Conservation (phyloP, 495 filamentous ascomycete species). For the Penicillium manginii region DNA sequence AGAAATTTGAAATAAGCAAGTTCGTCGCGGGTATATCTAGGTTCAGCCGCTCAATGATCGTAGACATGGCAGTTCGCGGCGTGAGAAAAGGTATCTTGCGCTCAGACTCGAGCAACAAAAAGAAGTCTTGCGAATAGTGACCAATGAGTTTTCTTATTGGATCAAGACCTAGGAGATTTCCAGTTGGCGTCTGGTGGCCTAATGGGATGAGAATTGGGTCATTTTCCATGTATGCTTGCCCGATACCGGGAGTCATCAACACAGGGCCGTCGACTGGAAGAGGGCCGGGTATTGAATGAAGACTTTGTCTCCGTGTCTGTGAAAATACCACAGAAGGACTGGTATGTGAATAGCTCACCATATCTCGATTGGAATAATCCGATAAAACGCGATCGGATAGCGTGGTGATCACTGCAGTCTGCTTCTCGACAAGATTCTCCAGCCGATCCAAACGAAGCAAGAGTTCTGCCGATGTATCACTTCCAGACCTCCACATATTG, state of each 20-base stretch:
- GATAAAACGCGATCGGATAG: slow-evolving; percentile 13
- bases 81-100: slow-evolving; percentile 12
- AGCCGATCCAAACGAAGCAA: slow-evolving; percentile 12
- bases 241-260: neutral
- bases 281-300: neutral
- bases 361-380: neutral
- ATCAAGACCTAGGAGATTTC: slow-evolving; percentile 18
- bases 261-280: neutral
- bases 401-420: slow-evolving; percentile 10
- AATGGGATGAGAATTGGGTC: slow-evolving; percentile 17
- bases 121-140: slow-evolving; percentile 26
- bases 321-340: slow-evolving; percentile 2
- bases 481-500: neutral
- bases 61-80: neutral
- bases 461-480: slow-evolving; percentile 6
- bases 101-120: slow-evolving; percentile 18
- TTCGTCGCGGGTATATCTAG: slow-evolving; percentile 1
- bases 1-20: slow-evolving; percentile 11
- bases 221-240: slow-evolving; percentile 11
- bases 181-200: slow-evolving; percentile 22
- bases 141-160: slow-evolving; percentile 23
- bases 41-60: slow-evolving; percentile 8
- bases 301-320: neutral
- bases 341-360: neutral
- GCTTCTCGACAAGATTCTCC: slow-evolving; percentile 14